Percentiles rank a stretch among this genome's conserved stretches.
Conservation (phyloP, 805 yeast species). For the Myxozyma udenii region DNA sequence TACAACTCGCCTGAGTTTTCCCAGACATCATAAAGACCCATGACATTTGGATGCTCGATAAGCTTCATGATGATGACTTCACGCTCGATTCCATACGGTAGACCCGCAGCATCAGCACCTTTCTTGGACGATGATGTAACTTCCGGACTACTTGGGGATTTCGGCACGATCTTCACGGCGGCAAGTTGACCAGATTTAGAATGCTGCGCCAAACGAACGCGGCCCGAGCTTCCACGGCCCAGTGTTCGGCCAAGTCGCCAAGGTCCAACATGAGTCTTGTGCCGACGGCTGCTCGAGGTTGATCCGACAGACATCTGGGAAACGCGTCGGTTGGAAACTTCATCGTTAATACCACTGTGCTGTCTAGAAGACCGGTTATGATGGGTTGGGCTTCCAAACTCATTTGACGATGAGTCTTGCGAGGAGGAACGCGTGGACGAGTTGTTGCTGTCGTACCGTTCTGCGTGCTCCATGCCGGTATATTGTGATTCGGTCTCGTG, state of each 20-base stretch:
- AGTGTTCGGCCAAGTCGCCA: slow-evolving; percentile 94
- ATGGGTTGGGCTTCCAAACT: not conserved
- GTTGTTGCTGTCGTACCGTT: too few relatives aligned
- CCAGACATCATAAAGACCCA: slow-evolving; percentile 96
- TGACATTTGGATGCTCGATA: slow-evolving; percentile 87
- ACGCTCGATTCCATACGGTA: slow-evolving; percentile 94
- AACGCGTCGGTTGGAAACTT: slow-evolving; percentile 42
- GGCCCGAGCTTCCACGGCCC: slow-evolving; percentile 95
- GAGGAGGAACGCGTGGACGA: not conserved
- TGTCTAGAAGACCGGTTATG: not conserved
- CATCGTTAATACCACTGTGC: slow-evolving; percentile 35
- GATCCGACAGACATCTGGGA: slow-evolving; percentile 46
- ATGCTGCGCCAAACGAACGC: slow-evolving; percentile 89
- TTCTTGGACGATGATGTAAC: slow-evolving; percentile 8
- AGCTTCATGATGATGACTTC: slow-evolving; percentile 97
- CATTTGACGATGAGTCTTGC: slow-evolving; percentile 1
- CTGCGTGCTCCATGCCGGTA: not conserved
- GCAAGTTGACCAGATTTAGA: slow-evolving; percentile 81
- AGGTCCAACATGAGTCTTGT: slow-evolving; percentile 76
- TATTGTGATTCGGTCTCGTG: not conserved
- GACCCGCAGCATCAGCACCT: slow-evolving; percentile 51
- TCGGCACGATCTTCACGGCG: slow-evolving; percentile 94
- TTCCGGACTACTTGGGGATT: slow-evolving; percentile 46
- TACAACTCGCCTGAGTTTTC: slow-evolving; percentile 83
- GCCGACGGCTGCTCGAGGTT: slow-evolving; percentile 45